phyloP scores from a whole-genome alignment of 176 grass and related monocot genomes.

The Oryza rufipogon region DNA sequence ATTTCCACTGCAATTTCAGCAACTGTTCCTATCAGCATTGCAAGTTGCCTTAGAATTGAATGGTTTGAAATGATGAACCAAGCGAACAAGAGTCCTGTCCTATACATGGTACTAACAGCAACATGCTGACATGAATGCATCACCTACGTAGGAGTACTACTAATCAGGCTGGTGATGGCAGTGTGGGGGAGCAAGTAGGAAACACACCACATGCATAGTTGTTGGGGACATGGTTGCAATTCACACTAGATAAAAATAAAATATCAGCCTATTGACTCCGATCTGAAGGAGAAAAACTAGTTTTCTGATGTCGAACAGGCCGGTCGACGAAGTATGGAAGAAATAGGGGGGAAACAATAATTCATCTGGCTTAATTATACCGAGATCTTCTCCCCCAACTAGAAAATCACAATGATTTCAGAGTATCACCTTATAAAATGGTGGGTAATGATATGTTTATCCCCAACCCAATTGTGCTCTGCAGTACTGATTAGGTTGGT shows the following conservation, averaged over 20 bases:
- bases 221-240: slow-evolving; percentile 51
- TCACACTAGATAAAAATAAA: slow-evolving; percentile 35
- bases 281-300: slow-evolving; percentile 49
- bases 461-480: slow-evolving; percentile 4
- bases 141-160: slow-evolving; percentile 24
- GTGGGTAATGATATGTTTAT: slow-evolving; percentile 37
- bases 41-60: background rate
- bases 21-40: slow-evolving; percentile 12
- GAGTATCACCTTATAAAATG: slow-evolving; percentile 21
- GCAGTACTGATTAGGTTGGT: slow-evolving; percentile 16
- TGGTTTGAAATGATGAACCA: slow-evolving; percentile 18
- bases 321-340: slow-evolving; percentile 29
- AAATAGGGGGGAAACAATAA: slow-evolving; percentile 35
- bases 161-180: slow-evolving; percentile 20
- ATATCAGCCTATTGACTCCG: slow-evolving; percentile 35
- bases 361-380: background rate
- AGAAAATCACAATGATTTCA: slow-evolving; percentile 51
- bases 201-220: slow-evolving; percentile 74
- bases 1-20: background rate
- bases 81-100: background rate
- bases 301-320: background rate
- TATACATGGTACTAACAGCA: background rate
- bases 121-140: slow-evolving; percentile 24
- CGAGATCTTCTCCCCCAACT: slow-evolving; percentile 38
- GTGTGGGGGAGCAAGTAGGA: slow-evolving; percentile 52